phyloP scores from a whole-genome alignment of 2,329 filamentous ascomycete genomes.

The Dothidotthia symphoricarpi region DNA sequence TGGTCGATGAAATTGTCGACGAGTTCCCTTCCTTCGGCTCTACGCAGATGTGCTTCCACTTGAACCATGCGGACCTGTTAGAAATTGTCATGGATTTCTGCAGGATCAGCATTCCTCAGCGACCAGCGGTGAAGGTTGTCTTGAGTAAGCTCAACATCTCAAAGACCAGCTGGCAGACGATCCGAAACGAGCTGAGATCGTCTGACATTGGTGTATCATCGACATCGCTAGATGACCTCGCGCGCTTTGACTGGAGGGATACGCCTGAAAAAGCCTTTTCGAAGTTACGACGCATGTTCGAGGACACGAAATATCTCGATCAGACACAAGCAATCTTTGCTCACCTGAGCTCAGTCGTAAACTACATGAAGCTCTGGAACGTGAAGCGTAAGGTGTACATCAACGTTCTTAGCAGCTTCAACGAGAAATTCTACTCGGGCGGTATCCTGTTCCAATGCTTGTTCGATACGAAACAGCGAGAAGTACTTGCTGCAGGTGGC shows the following conservation, averaged over 20 bases:
- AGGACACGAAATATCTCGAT: constrained; percentile 54
- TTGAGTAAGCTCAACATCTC: constrained; percentile 85
- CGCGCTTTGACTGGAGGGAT: constrained; percentile 85
- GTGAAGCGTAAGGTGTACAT: constrained; percentile 78
- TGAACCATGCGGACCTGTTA: constrained; percentile 85
- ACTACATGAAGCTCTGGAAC: constrained; percentile 72
- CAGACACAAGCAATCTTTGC: constrained; percentile 60
- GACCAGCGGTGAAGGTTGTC: constrained; percentile 73
- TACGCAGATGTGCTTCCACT: constrained; percentile 78
- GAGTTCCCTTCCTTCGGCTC: constrained; percentile 73
- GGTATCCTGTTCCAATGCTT: constrained; percentile 89
- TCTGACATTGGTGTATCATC: constrained; percentile 77
- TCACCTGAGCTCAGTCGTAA: constrained; percentile 74
- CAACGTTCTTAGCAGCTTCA: constrained; percentile 80
- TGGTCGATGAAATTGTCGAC: constrained; percentile 84
- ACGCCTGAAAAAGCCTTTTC: constrained; percentile 72
- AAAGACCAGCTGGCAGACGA: constrained; percentile 77
- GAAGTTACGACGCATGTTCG: constrained; percentile 57
- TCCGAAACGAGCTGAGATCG: constrained; percentile 78
- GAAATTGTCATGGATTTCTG: constrained; percentile 89
- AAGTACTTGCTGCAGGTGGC: constrained; percentile 90
- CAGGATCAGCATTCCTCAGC: constrained; percentile 67
- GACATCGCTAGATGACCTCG: constrained; percentile 85
- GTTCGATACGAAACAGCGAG: constrained; percentile 75
- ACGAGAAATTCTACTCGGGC: constrained; percentile 79